Base-by-base conservation (phyloP, 148 eudicot genomes). In the Mesembryanthemum crystallinum region DNA sequence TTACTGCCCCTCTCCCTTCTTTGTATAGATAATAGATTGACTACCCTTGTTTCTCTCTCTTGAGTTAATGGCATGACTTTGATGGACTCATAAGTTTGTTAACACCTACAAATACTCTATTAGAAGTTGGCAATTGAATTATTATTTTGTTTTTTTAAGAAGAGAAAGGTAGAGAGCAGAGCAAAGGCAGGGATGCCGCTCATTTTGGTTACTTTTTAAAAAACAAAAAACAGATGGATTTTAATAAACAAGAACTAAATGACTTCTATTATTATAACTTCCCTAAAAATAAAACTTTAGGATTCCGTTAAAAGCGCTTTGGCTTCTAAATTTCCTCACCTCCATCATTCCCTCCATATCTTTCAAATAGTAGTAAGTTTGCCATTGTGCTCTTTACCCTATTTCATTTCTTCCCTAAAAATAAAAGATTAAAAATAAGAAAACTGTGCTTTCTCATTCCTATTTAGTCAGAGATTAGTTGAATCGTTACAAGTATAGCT, bases 241-340 rank as follows among this genome's bases (percentile, higher is more conserved):
- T n/a, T 21, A 2, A 5, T 57, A 18, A 57, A 57, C 18, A 57
- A 2, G 27, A n/a, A 21, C 8, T 18, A 71, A 29, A 3, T 13
- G 11, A 49, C 14, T 35, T 55, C 74, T 57, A 72, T 72, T 55
- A 32, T 57, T 28, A 25, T 28, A 25, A 66, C 1, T 14, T 5
- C 9, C 72, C 61, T 65, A 24, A 57, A 61, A 75, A 65, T 8
- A 21, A 76, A 24, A 68, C 18, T 67, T 27, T 59, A 25, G 37
- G 55, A 76, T 59, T 67, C 73, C 73, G 13, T 67, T 59, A 68
- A 58, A 55, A 68, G n/a, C 52, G 67, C 73, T 62, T 67, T 55
- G 72, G 73, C 73, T 27, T 30, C 10, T 64, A 47, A 18, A 45
- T 45, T 12, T 49, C 1, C 49, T 71, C 21, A 33, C 6, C 25